phyloP scores from a whole-genome alignment of 148 eudicot species.

The Talinum fruticosum region DNA sequence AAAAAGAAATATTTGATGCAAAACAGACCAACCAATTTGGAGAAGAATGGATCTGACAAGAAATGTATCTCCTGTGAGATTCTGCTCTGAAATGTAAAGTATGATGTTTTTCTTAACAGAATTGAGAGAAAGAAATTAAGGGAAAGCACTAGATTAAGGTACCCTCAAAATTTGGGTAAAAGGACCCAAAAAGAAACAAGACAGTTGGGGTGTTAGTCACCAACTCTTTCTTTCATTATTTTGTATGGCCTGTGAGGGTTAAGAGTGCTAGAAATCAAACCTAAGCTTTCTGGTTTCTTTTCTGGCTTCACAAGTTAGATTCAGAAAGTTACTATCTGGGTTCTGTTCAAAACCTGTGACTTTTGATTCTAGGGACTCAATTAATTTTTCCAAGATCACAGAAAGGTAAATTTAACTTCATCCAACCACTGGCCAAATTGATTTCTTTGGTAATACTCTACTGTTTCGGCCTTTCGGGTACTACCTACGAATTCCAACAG shows the following conservation, averaged over 20 bases:
- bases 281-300: not conserved
- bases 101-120: conserved; percentile 26
- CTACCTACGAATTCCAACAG: no score
- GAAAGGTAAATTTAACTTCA: not conserved
- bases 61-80: conserved; percentile 16
- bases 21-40: conserved; percentile 22
- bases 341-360: not conserved
- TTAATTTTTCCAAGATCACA: not conserved
- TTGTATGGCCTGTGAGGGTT: not conserved
- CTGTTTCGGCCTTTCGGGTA: no score
- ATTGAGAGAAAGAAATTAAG: conserved; percentile 1
- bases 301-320: conserved; percentile 20
- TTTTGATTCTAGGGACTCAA: not conserved
- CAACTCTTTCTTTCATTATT: conserved; percentile 26
- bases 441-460: no score
- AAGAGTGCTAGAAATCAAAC: conserved; percentile 5
- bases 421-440: not conserved
- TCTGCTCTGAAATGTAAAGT: conserved; percentile 13
- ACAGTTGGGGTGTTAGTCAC: conserved; percentile 38
- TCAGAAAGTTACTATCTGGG: not conserved
- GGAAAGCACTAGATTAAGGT: not conserved
- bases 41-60: conserved; percentile 17
- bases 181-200: conserved; percentile 26
- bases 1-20: not conserved
- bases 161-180: conserved; percentile 10